Base-by-base conservation (phyloP, 192 early-diverging fungal species). In the Coemansia biformis region DNA sequence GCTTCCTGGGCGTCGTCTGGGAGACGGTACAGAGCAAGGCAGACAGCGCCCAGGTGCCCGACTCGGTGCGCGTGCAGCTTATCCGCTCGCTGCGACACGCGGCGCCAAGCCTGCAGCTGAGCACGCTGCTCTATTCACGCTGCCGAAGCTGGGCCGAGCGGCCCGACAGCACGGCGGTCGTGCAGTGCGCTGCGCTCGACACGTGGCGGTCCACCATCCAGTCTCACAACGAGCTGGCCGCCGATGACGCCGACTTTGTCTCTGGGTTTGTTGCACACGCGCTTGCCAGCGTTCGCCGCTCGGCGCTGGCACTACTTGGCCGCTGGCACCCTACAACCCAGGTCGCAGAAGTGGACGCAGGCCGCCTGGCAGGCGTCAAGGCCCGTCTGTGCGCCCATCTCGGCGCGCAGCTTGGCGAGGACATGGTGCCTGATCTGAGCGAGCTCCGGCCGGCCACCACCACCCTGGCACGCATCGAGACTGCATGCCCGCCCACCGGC, bases 61-160 rank as follows among this genome's bases (percentile, higher is more conserved):
- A 63, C 32, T 36, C 63, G 10, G 61, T 60, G 18, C 60, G 73
- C 1, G 57, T 58, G 22, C 73, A 65, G 21, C 46, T 76, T 11
- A 70, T 76, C 22, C 54, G 44, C 32, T 76, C 73, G n/a, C 57
- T 76, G 10, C 45, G 46, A 15, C 66, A 76, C 24, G 73, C 73
- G 3, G 64, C 64, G 17, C 40, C 55, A 2, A 63, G 52, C 38
- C 56, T 75, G n/a, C 59, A 63, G 37, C 60, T 75, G 6, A 63
- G 71, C 48, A 43, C 37, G 8, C 28, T 51, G n/a, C 71, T 75
- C 11, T 67, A 67, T 14, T 30, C 39, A 13, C 44, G 57, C 31
- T 66, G 71, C 45, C 51, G 59, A 30, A 23, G 41, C 15, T 75
- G 71, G 71, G 36, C 51, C 8, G 35, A 40, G 14, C 54, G 51